Evolutionary conservation across 106 monocot species (phyloP).

Genomic region (Hemerocallis citrina): DNA sequence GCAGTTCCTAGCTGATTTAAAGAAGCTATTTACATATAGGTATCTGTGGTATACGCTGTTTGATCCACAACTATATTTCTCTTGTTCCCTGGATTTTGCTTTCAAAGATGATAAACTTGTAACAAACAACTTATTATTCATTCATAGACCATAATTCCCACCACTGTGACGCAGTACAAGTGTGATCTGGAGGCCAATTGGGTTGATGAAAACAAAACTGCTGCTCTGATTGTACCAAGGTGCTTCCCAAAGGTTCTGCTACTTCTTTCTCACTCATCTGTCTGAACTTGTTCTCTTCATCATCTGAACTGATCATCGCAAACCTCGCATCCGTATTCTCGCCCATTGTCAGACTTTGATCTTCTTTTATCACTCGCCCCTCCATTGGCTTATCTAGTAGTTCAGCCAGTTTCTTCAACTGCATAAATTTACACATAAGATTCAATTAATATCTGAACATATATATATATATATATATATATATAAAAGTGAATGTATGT

Average conservation of each 20-base stretch:
- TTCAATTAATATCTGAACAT: not conserved
- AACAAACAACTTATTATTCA: slow-evolving; percentile 4
- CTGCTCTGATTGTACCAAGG: slow-evolving; percentile 14
- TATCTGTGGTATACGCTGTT: not conserved
- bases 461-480: not conserved
- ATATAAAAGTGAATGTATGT: not conserved
- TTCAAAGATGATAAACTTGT: not conserved
- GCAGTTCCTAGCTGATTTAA: not conserved
- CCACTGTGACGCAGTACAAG: slow-evolving; percentile 21
- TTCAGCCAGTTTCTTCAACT: slow-evolving; percentile 39
- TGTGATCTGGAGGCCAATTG: slow-evolving; percentile 26
- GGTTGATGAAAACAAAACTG: slow-evolving; percentile 16
- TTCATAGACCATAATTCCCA: slow-evolving; percentile 59
- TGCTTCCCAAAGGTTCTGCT: not conserved
- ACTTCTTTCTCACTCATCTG: slow-evolving; percentile 2
- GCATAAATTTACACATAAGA: not conserved
- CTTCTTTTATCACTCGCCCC: slow-evolving; percentile 4
- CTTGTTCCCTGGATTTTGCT: slow-evolving; percentile 5
- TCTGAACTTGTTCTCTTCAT: slow-evolving; percentile 7
- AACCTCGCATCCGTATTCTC: slow-evolving; percentile 10
- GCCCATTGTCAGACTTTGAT: slow-evolving; percentile 4
- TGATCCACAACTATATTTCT: not conserved
- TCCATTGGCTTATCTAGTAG: slow-evolving; percentile 24
- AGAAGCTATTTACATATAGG: slow-evolving; percentile 8
- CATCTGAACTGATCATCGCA: slow-evolving; percentile 2